Percentiles rank a stretch among this genome's conserved stretches.
Evolutionary conservation across 495 filamentous ascomycete species (phyloP).

Genomic region (Astrocystis sublimbata): DNA sequence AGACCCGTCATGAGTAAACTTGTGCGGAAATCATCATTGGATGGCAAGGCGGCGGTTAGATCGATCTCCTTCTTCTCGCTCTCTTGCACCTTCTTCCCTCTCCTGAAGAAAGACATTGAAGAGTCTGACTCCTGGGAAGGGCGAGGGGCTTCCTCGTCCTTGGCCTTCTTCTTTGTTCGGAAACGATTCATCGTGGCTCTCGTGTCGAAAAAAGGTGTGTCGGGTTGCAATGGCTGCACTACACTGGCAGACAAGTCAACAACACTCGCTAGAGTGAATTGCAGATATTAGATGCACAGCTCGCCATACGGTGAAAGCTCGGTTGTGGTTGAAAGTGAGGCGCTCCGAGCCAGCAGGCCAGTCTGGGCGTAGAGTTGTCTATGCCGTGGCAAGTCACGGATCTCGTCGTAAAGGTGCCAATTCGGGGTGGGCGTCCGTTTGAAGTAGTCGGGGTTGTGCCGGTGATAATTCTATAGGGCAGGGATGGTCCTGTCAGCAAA

Average conservation of each 20-base stretch:
- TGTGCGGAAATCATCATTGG: constrained; percentile 91
- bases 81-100: constrained; percentile 57
- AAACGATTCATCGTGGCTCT: constrained; percentile 69
- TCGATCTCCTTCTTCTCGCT: constrained; percentile 70
- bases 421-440: neutral
- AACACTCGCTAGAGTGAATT: neutral
- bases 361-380: neutral
- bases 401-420: neutral
- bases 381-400: neutral
- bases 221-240: neutral
- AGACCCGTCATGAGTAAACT: constrained; percentile 94
- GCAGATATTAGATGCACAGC: neutral
- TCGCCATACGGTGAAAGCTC: constrained; percentile 5
- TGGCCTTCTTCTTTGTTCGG: constrained; percentile 67
- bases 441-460: neutral
- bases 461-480: constrained; percentile 6
- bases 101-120: constrained; percentile 52
- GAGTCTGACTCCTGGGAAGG: constrained; percentile 55
- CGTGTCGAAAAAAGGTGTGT: neutral
- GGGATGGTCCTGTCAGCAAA: constrained; percentile 7
- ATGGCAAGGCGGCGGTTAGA: constrained; percentile 70
- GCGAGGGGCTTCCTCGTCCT: constrained; percentile 53
- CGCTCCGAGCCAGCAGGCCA: neutral
- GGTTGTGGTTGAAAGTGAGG: neutral
- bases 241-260: neutral